Evolutionary conservation across 176 grass and related monocot species (phyloP), one percentile per base, ranked within the genome.

Genomic region (Panicum miliaceum): DNA sequence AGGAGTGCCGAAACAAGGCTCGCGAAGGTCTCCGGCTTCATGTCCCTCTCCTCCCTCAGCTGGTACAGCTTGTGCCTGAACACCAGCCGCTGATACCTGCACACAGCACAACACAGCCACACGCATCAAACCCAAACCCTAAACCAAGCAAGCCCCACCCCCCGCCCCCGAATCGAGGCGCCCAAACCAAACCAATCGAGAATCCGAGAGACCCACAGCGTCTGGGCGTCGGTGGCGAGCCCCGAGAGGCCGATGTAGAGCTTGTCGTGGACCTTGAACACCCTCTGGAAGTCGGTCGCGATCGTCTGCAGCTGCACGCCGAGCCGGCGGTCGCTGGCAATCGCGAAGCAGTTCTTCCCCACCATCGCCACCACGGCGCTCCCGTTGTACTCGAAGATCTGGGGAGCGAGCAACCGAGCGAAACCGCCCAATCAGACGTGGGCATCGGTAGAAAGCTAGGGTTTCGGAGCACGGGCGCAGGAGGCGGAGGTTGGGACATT

Each of bases 371-470:
- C 94, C 73, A 97, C 67, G 82, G 94, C 94, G 84, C 91, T 93
- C 61, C 94, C 94, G 71, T 97, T 97, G 91, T 97, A 97, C 84
- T 97, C 94, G 84, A 97, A 97, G 83, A 92, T 97, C 94, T 97
- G 68, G 46, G 56, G n/a, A 2, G 35, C 25, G 36, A 40, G 29
- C 16, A n/a, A 37, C 8, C 12, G 47, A 40, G 29, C 25, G 58
- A 34, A 8, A 16, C 74, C 52, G 19, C 54, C 16, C 18, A 64
- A 88, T 80, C 67, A 71, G 58, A 57, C 35, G 36, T 12, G 60
- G 19, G 27, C 66, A 0, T 18, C 47, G 52, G 50, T 15, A 4
- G 20, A 48, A 29, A 42, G 25, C 32, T 75, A 89, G 60, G 77
- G 47, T 82, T 82, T 62, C 48, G 1, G 12, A 35, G 14, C 64